These are phyloP conservation scores for Dictyostelium firmibasis DNA, from an alignment of 78 protist genomes.

Conservation along the genomic window DNA sequence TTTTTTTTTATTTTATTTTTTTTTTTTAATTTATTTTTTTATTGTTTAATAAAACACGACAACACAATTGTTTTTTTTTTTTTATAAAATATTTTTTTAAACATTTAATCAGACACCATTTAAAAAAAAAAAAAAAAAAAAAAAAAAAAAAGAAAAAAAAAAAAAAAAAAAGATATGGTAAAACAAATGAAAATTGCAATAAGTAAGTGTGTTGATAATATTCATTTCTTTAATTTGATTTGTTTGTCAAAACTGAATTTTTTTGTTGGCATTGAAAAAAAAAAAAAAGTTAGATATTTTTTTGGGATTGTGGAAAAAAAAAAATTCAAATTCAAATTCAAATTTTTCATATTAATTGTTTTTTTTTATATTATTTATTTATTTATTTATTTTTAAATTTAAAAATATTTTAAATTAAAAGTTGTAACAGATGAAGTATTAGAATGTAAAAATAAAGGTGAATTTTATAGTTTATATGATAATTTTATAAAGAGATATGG, in stretches of 20 bases:
- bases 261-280: background rate
- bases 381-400: too few relatives aligned
- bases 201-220: background rate
- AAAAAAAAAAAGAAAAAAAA: background rate
- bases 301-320: too few relatives aligned
- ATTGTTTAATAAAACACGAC: background rate
- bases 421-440: constrained; percentile 42
- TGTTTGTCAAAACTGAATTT: too few relatives aligned
- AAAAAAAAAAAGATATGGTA: background rate
- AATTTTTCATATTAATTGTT: too few relatives aligned
- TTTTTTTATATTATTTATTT: too few relatives aligned
- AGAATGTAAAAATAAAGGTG: background rate
- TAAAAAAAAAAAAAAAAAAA: background rate
- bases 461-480: background rate
- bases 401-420: background rate
- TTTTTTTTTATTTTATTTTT: too few relatives aligned
- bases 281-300: background rate
- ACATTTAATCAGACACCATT: background rate
- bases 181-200: background rate
- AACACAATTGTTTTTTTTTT: background rate
- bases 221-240: too few relatives aligned
- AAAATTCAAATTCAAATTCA: too few relatives aligned
- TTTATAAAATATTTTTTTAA: background rate
- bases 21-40: too few relatives aligned
- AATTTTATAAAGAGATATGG: constrained; percentile 9